Evolutionary conservation across 2,329 filamentous ascomycete genomes (phyloP).

Genomic region (Aschersonia sp.): DNA sequence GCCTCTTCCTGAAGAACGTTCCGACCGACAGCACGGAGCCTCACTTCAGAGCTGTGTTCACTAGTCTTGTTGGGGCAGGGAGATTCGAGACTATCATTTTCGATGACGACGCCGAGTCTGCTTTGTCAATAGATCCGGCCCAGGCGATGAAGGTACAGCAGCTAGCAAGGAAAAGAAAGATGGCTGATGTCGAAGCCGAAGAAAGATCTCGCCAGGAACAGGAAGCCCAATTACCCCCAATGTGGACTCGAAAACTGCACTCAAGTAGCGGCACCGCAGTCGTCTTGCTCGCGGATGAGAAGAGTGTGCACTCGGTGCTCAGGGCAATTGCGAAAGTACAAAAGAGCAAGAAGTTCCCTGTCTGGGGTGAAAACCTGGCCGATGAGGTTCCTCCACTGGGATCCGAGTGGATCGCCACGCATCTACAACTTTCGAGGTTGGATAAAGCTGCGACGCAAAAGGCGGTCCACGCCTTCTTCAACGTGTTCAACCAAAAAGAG

Average conservation of each 20-base stretch:
- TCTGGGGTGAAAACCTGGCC: slow-evolving; percentile 53
- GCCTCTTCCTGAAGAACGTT: slow-evolving; percentile 81
- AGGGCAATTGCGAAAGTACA: slow-evolving; percentile 55
- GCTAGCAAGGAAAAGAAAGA: slow-evolving; percentile 25
- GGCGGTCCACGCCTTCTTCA: slow-evolving; percentile 75
- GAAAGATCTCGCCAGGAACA: slow-evolving; percentile 39
- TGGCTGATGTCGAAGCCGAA: slow-evolving; percentile 37
- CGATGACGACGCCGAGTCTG: slow-evolving; percentile 39
- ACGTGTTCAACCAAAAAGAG: slow-evolving; percentile 59
- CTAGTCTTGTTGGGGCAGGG: slow-evolving; percentile 57
- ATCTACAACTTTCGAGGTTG: slow-evolving; percentile 60
- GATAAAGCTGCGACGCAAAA: slow-evolving; percentile 50
- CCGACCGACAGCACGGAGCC: slow-evolving; percentile 69
- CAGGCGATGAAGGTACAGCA: slow-evolving; percentile 25
- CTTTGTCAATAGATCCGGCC: slow-evolving; percentile 29
- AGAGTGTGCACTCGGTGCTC: slow-evolving; percentile 60
- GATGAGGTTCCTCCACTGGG: slow-evolving; percentile 45
- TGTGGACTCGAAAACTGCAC: slow-evolving; percentile 59
- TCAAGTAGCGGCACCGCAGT: slow-evolving; percentile 66
- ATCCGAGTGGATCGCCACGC: slow-evolving; percentile 40
- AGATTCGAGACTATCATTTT: slow-evolving; percentile 69
- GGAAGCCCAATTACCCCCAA: slow-evolving; percentile 48
- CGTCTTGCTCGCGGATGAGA: slow-evolving; percentile 69
- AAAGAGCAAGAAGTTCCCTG: slow-evolving; percentile 44
- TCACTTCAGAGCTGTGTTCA: slow-evolving; percentile 64